A percentile compares a stretch with the other conserved stretches of the same genome.
Conservation (phyloP, 805 yeast genomes). For the Saccharomycopsis babjevae region DNA sequence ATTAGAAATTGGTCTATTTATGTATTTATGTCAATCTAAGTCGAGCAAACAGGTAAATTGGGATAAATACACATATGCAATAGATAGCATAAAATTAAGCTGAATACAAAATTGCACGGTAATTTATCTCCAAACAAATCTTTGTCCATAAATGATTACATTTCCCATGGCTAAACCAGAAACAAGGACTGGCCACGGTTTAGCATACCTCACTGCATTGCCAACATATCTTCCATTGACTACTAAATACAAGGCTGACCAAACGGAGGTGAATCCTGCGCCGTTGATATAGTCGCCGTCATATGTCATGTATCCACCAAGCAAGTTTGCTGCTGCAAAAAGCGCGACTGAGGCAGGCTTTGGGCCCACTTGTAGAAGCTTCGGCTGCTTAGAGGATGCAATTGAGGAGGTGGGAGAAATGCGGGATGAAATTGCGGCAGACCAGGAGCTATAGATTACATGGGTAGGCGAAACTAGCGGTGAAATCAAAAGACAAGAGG, state of each 20-base stretch:
- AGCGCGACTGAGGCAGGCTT: slow-evolving; percentile 34
- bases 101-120: no score
- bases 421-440: slow-evolving; percentile 37
- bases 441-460: slow-evolving; percentile 28
- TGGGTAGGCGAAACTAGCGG: slow-evolving; percentile 26
- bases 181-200: slow-evolving; percentile 52
- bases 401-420: slow-evolving; percentile 45
- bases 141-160: slow-evolving; percentile 57
- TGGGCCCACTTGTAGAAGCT: slow-evolving; percentile 25
- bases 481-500: slow-evolving; percentile 29
- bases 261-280: slow-evolving; percentile 69
- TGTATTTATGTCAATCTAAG: no score
- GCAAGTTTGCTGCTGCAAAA: slow-evolving; percentile 51
- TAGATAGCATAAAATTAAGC: no score
- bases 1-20: no score
- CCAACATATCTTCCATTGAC: slow-evolving; percentile 58
- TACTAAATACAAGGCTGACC: slow-evolving; percentile 66
- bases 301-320: slow-evolving; percentile 64
- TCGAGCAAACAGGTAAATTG: no score
- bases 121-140: slow-evolving; percentile 26
- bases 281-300: slow-evolving; percentile 76
- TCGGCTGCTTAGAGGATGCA: slow-evolving; percentile 5
- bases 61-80: no score
- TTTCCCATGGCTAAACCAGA: slow-evolving; percentile 51
- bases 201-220: slow-evolving; percentile 42